A percentile compares a stretch with the other conserved stretches of the same genome.
Conservation (phyloP, 1,284 basidiomycete species). For the Prillingera fragicola region DNA sequence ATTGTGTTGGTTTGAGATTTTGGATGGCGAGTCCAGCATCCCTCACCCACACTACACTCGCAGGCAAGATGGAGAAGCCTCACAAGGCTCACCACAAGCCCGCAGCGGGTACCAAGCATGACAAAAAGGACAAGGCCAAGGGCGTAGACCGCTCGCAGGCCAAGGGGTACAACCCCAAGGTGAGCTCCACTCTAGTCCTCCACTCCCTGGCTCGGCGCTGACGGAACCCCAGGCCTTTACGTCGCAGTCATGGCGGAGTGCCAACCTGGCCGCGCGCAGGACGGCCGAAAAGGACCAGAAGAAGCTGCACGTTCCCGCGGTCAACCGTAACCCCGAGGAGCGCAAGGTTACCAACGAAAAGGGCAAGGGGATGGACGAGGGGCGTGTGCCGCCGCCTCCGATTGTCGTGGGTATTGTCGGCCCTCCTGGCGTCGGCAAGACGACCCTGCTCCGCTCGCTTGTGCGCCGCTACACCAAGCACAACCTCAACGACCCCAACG, state of each 20-base stretch:
- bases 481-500: constrained; percentile 80
- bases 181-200: constrained; percentile 38
- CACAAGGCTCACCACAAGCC: constrained; percentile 73
- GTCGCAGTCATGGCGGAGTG: constrained; percentile 77
- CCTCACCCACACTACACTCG: not conserved
- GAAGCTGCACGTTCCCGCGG: constrained; percentile 88
- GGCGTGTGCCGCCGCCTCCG: constrained; percentile 66
- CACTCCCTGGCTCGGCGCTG: not conserved
- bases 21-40: no score
- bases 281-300: constrained; percentile 93
- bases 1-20: no score
- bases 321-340: constrained; percentile 88
- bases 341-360: constrained; percentile 47
- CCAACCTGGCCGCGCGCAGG: constrained; percentile 80
- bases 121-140: constrained; percentile 64
- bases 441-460: constrained; percentile 86
- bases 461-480: constrained; percentile 93
- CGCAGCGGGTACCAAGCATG: constrained; percentile 65
- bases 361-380: constrained; percentile 46
- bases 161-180: constrained; percentile 87
- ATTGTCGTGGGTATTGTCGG: constrained; percentile 96
- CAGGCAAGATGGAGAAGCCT: constrained; percentile 40
- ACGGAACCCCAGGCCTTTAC: constrained; percentile 64
- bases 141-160: constrained; percentile 56
- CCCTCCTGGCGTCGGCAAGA: constrained; percentile 95